These are phyloP conservation scores for Dryadomyces quercivorus DNA, from an alignment of 2,329 filamentous ascomycete genomes.

Conservation along the genomic window DNA sequence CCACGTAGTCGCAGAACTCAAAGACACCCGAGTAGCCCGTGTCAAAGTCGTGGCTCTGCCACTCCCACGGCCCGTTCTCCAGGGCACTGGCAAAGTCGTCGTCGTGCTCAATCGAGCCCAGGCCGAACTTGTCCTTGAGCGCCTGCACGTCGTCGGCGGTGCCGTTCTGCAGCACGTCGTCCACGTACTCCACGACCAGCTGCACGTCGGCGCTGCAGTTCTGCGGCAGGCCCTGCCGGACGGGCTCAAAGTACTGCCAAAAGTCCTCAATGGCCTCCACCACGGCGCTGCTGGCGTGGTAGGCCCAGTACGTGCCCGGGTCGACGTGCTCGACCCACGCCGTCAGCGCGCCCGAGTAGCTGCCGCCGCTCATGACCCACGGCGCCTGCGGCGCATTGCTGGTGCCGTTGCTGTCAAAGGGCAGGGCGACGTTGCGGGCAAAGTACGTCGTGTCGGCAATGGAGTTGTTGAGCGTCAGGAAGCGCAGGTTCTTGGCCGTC, in stretches of 20 bases:
- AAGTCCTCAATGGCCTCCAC: slow-evolving; percentile 39
- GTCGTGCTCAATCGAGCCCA: slow-evolving; percentile 30
- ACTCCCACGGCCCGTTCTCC: slow-evolving; percentile 42
- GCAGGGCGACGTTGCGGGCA: slow-evolving; percentile 30
- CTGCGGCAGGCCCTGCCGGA: slow-evolving; percentile 38
- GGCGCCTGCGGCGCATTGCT: slow-evolving; percentile 35
- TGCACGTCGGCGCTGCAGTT: slow-evolving; percentile 44
- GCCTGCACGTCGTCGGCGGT: slow-evolving; percentile 24
- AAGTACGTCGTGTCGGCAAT: slow-evolving; percentile 28
- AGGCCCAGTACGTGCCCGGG: slow-evolving; percentile 47
- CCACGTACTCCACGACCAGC: slow-evolving; percentile 38
- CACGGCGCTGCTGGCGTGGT: slow-evolving; percentile 42
- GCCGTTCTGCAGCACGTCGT: slow-evolving; percentile 29
- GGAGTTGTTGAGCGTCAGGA: slow-evolving; percentile 28
- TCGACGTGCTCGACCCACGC: slow-evolving; percentile 37
- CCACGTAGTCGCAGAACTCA: slow-evolving; percentile 36
- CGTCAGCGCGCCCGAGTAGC: slow-evolving; percentile 41
- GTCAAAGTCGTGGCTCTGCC: slow-evolving; percentile 41
- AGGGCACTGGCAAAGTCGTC: slow-evolving; percentile 36
- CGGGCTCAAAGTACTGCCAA: slow-evolving; percentile 43
- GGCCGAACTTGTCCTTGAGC: slow-evolving; percentile 37
- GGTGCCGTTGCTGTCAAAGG: slow-evolving; percentile 32
- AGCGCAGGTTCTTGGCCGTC: slow-evolving; percentile 24
- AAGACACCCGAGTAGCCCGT: slow-evolving; percentile 33
- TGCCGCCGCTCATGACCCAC: slow-evolving; percentile 41